Evolutionary conservation across 2,329 filamentous ascomycete genomes (phyloP).

Genomic region (Pseudocercospora pini-densiflorae): DNA sequence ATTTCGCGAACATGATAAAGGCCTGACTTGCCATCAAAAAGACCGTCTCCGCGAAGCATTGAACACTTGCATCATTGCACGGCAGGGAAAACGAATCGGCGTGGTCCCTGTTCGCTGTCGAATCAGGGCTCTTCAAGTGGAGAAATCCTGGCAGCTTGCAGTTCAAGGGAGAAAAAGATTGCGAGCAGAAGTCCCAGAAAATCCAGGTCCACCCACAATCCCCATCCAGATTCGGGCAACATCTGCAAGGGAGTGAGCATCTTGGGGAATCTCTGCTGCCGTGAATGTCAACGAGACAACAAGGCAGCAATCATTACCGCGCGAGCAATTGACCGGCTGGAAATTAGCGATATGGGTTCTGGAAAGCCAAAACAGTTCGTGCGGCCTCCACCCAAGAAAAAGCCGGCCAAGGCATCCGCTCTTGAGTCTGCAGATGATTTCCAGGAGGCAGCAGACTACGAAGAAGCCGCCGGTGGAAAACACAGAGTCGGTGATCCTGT

Average conservation of each 20-base stretch:
- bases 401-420: conserved; percentile 44
- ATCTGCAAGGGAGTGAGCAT: conserved; percentile 2
- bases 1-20: background rate
- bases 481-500: conserved; percentile 72
- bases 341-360: conserved; percentile 29
- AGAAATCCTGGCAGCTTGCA: no score
- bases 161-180: background rate
- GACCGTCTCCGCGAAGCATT: background rate
- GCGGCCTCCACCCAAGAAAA: conserved; percentile 37
- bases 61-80: conserved; percentile 1
- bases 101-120: background rate
- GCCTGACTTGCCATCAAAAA: background rate
- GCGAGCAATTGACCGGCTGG: background rate
- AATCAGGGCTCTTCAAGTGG: background rate
- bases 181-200: background rate
- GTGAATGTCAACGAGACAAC: background rate
- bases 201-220: background rate
- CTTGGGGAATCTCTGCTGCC: background rate
- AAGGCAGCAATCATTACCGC: background rate
- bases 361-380: conserved; percentile 38
- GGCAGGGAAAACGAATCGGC: background rate
- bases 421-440: conserved; percentile 70
- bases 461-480: conserved; percentile 75
- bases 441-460: conserved; percentile 68
- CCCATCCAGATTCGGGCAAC: background rate